Evolutionary conservation across 2,329 filamentous ascomycete genomes (phyloP), one percentile per base, ranked within the genome.

Genomic region (Sphaerulina musiva): DNA sequence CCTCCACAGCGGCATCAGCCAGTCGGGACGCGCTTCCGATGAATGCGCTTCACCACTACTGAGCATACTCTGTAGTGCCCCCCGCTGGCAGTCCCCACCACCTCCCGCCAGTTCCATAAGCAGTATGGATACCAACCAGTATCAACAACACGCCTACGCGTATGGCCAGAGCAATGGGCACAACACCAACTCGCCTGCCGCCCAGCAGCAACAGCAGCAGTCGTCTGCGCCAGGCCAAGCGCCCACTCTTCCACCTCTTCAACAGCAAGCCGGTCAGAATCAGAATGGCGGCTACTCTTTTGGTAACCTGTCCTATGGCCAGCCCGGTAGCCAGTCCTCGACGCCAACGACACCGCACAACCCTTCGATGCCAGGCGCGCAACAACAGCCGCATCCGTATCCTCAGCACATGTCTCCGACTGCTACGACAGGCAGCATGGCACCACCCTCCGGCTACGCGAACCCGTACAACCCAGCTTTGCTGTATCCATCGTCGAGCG

Each of bases 201-300:
- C 52, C 17, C 17, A 17, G 11, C 59, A 62, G 17, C 61, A 61
- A n/a, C 57, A 60, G 23, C 51, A 54, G 10, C 62, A 64, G 36
- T 58, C 50, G 43, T 31, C 58, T 48, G 48, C 60, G 44, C 60
- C 66, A 48, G 62, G 64, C 45, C 57, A 56, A 42, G 34, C 64
- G 65, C 57, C 60, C 65, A 70, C 68, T 9, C 60, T 70, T n/a
- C 68, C 68, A 23, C 68, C 68, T 23, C 59, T 70, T 44, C 68
- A 70, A 55, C 60, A 70, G 55, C 60, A 64, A 51, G 58, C 34
- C 10, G 34, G 34, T 4, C 34, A 38, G 34, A 38, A 48, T 26
- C 60, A 62, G 55, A 68, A 68, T 66, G 66, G 34, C 34, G 34
- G 65, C 50, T 66, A 59, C 59, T 59, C 60, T 32, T 68, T 70